Conservation (phyloP, 2,329 filamentous ascomycete genomes). For the Aspergillus alliaceus region DNA sequence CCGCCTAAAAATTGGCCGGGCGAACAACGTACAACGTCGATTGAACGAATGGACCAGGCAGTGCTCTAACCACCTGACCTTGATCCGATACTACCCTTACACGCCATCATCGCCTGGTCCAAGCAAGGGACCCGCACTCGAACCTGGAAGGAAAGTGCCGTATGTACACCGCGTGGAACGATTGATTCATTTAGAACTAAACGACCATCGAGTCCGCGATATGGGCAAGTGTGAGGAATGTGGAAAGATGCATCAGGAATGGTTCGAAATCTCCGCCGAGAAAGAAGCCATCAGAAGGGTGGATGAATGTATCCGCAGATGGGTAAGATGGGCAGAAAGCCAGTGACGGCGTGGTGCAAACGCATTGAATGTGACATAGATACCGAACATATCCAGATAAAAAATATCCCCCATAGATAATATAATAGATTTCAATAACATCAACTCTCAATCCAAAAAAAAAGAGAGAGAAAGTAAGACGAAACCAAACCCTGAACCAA, state of each 20-base stretch:
- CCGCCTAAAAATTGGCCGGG: conserved; percentile 64
- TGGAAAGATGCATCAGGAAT: conserved; percentile 84
- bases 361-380: not conserved
- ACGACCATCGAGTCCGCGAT: conserved; percentile 56
- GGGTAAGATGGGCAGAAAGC: conserved; percentile 79
- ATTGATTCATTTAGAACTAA: conserved; percentile 86
- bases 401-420: not conserved
- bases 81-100: conserved; percentile 92
- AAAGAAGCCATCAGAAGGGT: conserved; percentile 67
- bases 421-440: not conserved
- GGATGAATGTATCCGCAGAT: conserved; percentile 75
- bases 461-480: not conserved
- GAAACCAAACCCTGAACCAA: too few species aligned
- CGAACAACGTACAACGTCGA: conserved; percentile 82
- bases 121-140: conserved; percentile 18
- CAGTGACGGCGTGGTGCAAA: conserved; percentile 3
- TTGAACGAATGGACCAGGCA: conserved; percentile 93
- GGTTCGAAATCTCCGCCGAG: conserved; percentile 85
- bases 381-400: not conserved
- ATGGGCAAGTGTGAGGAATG: conserved; percentile 70
- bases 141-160: conserved; percentile 66
- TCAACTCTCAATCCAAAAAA: not conserved
- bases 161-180: conserved; percentile 87
- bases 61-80: conserved; percentile 82
- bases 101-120: conserved; percentile 24